phyloP scores from a whole-genome alignment of 306 rosid genomes.

The Purshia tridentata region DNA sequence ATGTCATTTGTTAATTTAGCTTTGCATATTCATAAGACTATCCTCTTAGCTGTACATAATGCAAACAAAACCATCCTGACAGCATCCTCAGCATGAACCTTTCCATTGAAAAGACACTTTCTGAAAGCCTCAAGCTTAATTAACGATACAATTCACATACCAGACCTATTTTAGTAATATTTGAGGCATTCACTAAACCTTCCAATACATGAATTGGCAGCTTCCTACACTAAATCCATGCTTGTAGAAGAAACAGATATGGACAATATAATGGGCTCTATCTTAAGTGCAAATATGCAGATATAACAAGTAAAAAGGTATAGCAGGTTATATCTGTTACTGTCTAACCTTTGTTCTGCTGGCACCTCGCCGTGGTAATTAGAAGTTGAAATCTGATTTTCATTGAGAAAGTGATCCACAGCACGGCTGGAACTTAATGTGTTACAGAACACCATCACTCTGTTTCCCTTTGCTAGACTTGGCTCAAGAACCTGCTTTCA shows the following conservation, averaged over 20 bases:
- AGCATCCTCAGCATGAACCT: not conserved
- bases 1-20: not conserved
- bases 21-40: not conserved
- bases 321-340: conserved; percentile 7
- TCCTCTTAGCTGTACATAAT: not conserved
- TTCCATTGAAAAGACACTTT: not conserved
- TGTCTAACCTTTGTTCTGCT: conserved; percentile 73
- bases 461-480: conserved; percentile 84
- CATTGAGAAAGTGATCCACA: conserved; percentile 91
- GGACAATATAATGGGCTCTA: not conserved
- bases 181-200: not conserved
- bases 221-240: not conserved
- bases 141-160: not conserved
- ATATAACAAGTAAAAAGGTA: not conserved
- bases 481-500: conserved; percentile 87
- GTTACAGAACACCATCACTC: conserved; percentile 96
- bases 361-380: conserved; percentile 99
- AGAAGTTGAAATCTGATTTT: conserved; percentile 72
- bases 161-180: not conserved
- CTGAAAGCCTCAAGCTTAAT: not conserved
- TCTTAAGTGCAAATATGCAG: not conserved
- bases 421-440: conserved; percentile 96
- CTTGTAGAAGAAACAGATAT: not conserved
- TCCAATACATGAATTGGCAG: not conserved
- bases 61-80: not conserved